Evolutionary conservation across 2,329 filamentous ascomycete genomes (phyloP), one percentile per base, ranked within the genome.

Genomic region (Microascus cirrosus): DNA sequence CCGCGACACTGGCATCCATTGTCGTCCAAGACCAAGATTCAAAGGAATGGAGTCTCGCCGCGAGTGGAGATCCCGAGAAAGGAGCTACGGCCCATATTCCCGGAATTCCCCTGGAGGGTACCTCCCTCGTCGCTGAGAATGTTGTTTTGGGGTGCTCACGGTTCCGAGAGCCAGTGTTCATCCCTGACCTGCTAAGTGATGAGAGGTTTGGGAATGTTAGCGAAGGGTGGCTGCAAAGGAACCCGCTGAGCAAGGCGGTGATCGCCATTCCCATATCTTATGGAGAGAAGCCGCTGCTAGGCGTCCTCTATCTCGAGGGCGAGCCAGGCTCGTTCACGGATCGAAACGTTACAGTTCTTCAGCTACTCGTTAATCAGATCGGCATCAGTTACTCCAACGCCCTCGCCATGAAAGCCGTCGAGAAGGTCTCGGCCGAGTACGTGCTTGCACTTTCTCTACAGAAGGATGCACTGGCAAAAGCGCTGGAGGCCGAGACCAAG

Each of bases 261-360:
- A 91, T 93, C 60, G 85, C 86, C n/a, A 83, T 92, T 45, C 89
- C 89, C 0, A 92, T 93, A 59, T 77, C 84, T 53, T 87, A 91
- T 67, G 88, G 86, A 3, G 79, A 81, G 35, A 85, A 87, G 56
- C 79, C 82, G 7, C 76, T 92, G 3, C 76, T 91, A 12, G 89
- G 89, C 1, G 84, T 87, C 18, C 75, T 92, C 18, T 92, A 92
- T 63, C 80, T 91, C 2, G 87, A 92, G 71, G 82, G 87, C 25
- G 79, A 86, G 52, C 84, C 87, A 0, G 86, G 87, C 25, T 86
- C 85, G 0, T 91, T 93, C 63, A 91, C 87, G 0, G 87, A 91
- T 67, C 80, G 87, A 25, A 86, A 86, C 61, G 77, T 85, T 25
- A 84, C 79, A 1, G 83, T 87, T 2, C 67, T 86, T 15, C 82